Conservation (phyloP, 1,139 yeast species). For the Candida glucosophila region DNA sequence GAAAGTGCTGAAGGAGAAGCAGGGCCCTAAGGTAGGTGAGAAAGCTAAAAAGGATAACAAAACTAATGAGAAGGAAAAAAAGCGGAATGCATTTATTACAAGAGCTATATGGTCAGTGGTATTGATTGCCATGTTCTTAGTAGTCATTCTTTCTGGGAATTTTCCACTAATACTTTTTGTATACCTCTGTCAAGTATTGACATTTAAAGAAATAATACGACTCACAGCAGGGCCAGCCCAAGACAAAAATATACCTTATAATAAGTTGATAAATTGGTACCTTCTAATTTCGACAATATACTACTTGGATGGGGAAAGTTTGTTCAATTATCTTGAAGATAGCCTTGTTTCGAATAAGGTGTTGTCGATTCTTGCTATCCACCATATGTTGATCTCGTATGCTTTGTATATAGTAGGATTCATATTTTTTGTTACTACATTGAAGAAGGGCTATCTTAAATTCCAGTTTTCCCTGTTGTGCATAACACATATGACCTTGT, state of each 20-base stretch:
- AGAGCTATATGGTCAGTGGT: conserved; percentile 94
- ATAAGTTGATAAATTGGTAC: conserved; percentile 86
- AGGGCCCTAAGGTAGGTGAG: conserved; percentile 1
- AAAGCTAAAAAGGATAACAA: conserved; percentile 12
- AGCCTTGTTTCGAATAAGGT: conserved; percentile 33
- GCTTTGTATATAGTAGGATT: conserved; percentile 82
- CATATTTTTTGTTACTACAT: conserved; percentile 79
- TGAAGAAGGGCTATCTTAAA: conserved; percentile 80
- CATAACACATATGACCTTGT: conserved; percentile 86
- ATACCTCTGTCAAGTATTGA: conserved; percentile 65
- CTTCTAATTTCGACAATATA: conserved; percentile 72
- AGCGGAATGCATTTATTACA: conserved; percentile 75
- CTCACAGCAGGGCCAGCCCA: conserved; percentile 80
- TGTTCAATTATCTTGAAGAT: conserved; percentile 53
- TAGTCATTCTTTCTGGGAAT: conserved; percentile 79
- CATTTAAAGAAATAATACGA: conserved; percentile 85
- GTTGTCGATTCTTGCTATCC: conserved; percentile 38
- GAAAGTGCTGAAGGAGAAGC: neutral
- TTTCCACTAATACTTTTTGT: conserved; percentile 69
- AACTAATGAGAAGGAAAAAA: conserved; percentile 43
- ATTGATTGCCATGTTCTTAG: conserved; percentile 72
- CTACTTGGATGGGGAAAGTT: conserved; percentile 80
- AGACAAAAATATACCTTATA: conserved; percentile 75
- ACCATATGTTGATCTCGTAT: conserved; percentile 81
- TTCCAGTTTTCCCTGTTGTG: conserved; percentile 94